Conservation (phyloP, 495 filamentous ascomycete species). For the Lineolata rhizophorae region DNA sequence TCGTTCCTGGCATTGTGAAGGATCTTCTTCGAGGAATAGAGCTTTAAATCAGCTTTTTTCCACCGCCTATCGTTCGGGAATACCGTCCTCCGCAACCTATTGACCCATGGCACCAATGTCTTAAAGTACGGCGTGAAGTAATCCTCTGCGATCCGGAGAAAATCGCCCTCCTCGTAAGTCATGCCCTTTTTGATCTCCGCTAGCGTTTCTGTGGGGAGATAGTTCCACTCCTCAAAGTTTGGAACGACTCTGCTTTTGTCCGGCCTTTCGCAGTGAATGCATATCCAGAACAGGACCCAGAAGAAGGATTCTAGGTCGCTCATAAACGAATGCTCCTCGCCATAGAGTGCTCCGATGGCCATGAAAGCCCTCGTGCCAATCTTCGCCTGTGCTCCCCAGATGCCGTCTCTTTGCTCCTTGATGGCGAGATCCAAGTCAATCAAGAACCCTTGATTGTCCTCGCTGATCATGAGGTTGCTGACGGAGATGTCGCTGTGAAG, state of each 20-base stretch:
- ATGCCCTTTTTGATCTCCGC: conserved; percentile 10
- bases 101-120: conserved; percentile 17
- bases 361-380: conserved; percentile 24
- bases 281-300: conserved; percentile 25
- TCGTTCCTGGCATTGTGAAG: conserved; percentile 4
- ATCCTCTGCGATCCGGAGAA: conserved; percentile 9
- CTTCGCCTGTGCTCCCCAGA: conserved; percentile 18
- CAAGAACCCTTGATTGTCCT: conserved; percentile 17
- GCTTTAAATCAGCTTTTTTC: no score
- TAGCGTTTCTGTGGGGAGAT: conserved; percentile 8
- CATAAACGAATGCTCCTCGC: conserved; percentile 22
- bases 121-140: conserved; percentile 16
- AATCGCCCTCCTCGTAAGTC: conserved; percentile 9
- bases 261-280: conserved; percentile 8
- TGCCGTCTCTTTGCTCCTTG: conserved; percentile 11
- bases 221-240: conserved; percentile 13
- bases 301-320: conserved; percentile 32
- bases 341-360: conserved; percentile 19
- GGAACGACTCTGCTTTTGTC: conserved; percentile 3
- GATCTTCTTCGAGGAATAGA: conserved; percentile 11
- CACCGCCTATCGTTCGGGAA: no score
- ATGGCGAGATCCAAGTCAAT: conserved; percentile 24
- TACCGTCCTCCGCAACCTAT: conserved; percentile 17
- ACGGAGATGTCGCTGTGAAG: conserved; percentile 19
- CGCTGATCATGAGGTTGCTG: conserved; percentile 22